Evolutionary conservation across 768 basidiomycete species (phyloP).

Genomic region (Russula sp.): DNA sequence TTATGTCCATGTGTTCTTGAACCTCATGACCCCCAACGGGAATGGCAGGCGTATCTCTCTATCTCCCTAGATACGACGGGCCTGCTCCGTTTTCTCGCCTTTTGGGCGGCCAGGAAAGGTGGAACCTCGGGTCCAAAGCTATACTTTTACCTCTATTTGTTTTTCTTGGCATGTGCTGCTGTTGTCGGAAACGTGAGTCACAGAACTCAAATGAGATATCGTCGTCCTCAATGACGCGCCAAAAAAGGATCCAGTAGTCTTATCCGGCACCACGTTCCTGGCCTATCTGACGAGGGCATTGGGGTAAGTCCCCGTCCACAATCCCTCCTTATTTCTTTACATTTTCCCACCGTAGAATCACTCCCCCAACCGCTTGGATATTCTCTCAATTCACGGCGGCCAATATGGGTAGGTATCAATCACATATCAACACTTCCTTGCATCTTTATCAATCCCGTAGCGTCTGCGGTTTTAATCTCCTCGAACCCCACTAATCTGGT

Average conservation of each 20-base stretch:
- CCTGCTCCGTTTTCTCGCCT: constrained; percentile 79
- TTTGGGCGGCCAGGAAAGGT: constrained; percentile 76
- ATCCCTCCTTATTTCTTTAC: not conserved
- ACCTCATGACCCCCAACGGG: not conserved
- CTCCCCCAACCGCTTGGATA: constrained; percentile 59
- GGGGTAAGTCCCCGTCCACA: constrained; percentile 33
- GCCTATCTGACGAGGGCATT: constrained; percentile 81
- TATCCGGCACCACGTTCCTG: constrained; percentile 87
- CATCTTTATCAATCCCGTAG: constrained; percentile 31
- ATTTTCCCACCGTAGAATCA: constrained; percentile 29
- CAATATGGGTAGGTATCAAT: constrained; percentile 61
- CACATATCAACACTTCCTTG: not conserved
- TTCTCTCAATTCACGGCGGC: constrained; percentile 76
- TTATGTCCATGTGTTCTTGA: not conserved
- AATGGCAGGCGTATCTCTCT: constrained; percentile 68
- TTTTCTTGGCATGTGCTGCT: constrained; percentile 75
- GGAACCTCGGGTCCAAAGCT: constrained; percentile 69
- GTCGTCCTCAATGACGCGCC: constrained; percentile 2
- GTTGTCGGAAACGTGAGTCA: constrained; percentile 69
- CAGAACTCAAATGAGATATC: not conserved
- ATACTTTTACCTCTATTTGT: constrained; percentile 76
- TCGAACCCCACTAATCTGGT: constrained; percentile 95
- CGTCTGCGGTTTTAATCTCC: constrained; percentile 61
- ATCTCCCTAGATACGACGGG: constrained; percentile 90
- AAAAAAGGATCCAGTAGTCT: constrained; percentile 74